Percentiles rank a stretch among this genome's conserved stretches.
phyloP scores from a whole-genome alignment of 1,139 yeast species.

The Geotrichum restrictum region DNA sequence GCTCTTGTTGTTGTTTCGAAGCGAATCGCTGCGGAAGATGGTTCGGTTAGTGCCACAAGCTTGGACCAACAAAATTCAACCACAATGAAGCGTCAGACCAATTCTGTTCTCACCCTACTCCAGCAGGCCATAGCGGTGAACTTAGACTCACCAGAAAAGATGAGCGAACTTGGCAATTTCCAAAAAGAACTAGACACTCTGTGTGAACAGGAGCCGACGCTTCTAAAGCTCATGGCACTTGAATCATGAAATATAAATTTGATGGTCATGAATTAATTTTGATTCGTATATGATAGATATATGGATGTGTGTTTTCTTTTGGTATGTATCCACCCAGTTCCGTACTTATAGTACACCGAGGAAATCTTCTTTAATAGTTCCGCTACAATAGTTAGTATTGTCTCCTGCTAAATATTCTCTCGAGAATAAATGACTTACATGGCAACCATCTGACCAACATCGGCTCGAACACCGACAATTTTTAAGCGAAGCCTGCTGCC shows the following conservation, averaged over 20 bases:
- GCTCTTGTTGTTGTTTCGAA: constrained; percentile 34
- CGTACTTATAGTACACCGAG: constrained; percentile 65
- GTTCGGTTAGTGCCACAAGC: constrained; percentile 6
- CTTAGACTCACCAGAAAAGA: not conserved
- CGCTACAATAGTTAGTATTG: constrained; percentile 39
- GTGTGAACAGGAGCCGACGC: constrained; percentile 3
- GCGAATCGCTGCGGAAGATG: constrained; percentile 13
- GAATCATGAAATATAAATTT: not conserved
- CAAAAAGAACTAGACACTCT: constrained; percentile 3
- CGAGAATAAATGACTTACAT: constrained; percentile 42
- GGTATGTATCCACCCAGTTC: not conserved
- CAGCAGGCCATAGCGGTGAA: constrained; percentile 9
- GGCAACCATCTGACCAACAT: constrained; percentile 94
- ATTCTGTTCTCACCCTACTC: not conserved
- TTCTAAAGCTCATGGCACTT: not conserved
- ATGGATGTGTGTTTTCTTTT: not conserved
- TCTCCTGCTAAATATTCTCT: not conserved
- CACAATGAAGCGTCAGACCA: not conserved
- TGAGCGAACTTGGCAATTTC: constrained; percentile 11
- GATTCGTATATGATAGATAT: constrained; percentile 1
- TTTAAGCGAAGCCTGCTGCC: constrained; percentile 91
- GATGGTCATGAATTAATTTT: constrained; percentile 7
- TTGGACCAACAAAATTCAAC: not conserved
- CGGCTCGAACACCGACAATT: constrained; percentile 96
- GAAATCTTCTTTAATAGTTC: constrained; percentile 95